Base-by-base conservation (phyloP, 176 grass and related monocot species). In the Ampelocalamus luodianensis region DNA sequence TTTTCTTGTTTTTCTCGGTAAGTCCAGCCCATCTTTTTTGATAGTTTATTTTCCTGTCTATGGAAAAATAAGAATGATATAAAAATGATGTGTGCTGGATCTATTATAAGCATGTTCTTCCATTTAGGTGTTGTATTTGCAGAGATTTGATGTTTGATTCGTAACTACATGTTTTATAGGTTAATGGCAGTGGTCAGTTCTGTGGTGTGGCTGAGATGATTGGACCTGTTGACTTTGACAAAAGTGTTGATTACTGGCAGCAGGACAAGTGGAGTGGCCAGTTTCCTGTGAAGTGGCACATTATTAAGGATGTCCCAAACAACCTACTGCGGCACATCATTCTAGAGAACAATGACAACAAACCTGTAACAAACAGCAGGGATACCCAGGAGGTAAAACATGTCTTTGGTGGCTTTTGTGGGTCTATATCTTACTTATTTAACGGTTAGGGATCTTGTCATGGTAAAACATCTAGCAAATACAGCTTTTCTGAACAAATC, bases 341-440 rank as follows among this genome's bases (percentile, higher is more conserved):
- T 34, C 32, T 34, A 2, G 32, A 34, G 1, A 34, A 34, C 74
- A 97, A 93, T 75, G 91, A 92, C 44, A 94, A 97, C 79, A 97
- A 93, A 72, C 94, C 94, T 74, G 32, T 96, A 24, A 96, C 94
- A 53, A 93, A 93, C 65, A 96, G 94, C 91, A 90, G 94, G 68
- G 94, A 96, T 69, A 91, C 91, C 40, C 94, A 96, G 80, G 94
- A 96, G 94, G 94, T 96, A 89, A 84, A 39, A 27, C 6, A 13
- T 80, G 29, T 39, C 4, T 59, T 18, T 24, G n/a, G 1, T 8
- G 78, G 38, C 29, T 74, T 73, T 27, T 83, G 46, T 50, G 27
- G 68, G 27, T 45, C 29, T 74, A 22, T 26, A 23, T 53, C 4
- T 12, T 55, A 9, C 7, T 17, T 34, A 23, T 40, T 39, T 18